These are phyloP conservation scores for Mycena chlorophos DNA, from an alignment of 768 basidiomycete species.

Conservation along the genomic window DNA sequence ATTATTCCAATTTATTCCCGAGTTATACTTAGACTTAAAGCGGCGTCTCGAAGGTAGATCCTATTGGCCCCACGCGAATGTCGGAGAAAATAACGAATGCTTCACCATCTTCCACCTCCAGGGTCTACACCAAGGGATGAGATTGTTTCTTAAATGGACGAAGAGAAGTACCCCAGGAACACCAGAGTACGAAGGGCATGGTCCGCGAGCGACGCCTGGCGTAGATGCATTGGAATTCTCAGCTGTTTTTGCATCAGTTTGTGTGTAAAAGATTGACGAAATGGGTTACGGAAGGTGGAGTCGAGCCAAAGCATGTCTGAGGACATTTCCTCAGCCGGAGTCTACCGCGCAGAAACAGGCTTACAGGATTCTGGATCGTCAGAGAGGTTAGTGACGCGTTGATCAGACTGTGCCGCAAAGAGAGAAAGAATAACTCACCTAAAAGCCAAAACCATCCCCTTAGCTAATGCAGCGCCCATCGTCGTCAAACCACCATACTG, in stretches of 20 bases:
- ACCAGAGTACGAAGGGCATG: conserved; percentile 30
- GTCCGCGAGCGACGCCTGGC: conserved; percentile 21
- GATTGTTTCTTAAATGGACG: not conserved
- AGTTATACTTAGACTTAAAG: no score
- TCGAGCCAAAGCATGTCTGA: conserved; percentile 33
- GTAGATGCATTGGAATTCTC: conserved; percentile 18
- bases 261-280: no score
- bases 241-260: no score
- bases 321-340: conserved; percentile 12
- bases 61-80: conserved; percentile 42
- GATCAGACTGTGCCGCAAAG: no score
- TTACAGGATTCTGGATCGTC: conserved; percentile 42
- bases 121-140: conserved; percentile 6
- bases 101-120: conserved; percentile 30
- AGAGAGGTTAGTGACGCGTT: conserved; percentile 42
- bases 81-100: conserved; percentile 38
- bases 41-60: conserved; percentile 33
- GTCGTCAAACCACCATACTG: conserved; percentile 41
- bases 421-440: no score
- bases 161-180: conserved; percentile 27
- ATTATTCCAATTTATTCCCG: no score
- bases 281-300: conserved; percentile 34
- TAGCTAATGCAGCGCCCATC: conserved; percentile 36
- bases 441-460: conserved; percentile 46
- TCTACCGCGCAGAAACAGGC: conserved; percentile 39